Base-by-base conservation (phyloP, 2,329 filamentous ascomycete species). In the Purpureocillium lavendulum region DNA sequence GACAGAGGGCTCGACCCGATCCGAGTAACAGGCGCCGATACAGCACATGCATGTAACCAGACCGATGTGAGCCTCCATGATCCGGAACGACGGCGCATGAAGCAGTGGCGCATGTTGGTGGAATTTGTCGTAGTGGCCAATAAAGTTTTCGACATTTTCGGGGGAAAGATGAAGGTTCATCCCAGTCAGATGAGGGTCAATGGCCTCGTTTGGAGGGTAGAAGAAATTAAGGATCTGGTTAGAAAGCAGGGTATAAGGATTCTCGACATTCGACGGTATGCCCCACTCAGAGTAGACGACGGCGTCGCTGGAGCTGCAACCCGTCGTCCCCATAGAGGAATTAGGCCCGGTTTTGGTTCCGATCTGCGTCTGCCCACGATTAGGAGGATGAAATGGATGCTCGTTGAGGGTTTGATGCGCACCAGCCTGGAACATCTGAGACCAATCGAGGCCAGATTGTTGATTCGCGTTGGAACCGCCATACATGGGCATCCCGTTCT, bases 401-500 rank as follows among this genome's bases (percentile, higher is more conserved):
- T 67, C 67, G 65, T 70, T 75, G 69, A 75, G 73, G 62, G 71
- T 69, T 64, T 78, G 69, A 64, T 82, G 76, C 67, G 76, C 71
- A 73, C 79, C 80, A 68, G 80, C 64, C 68, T 81, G 82, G 69
- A 86, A 86, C 78, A 87, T 84, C 60, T 82, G 75, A 56, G 81
- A 75, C 83, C 83, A 87, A 66, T 87, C 82, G 68, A 83, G 67
- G 68, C 73, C 64, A 59, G 71, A 68, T 65, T 75, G 70, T 64
- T 80, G 76, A 61, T 73, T 72, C 62, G 71, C 65, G 64, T 73
- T 74, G 51, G 75, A 73, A 57, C 67, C 69, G 56, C 67, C 70
- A 60, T 78, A 78, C 68, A 79, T 77, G 46, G 73, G 72, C 70
- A 80, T 74, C 56, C 76, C 77, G 55, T 77, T 80, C 64, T 80